Evolutionary conservation across 768 basidiomycete species (phyloP).

Genomic region (Holtermannia corniformis): DNA sequence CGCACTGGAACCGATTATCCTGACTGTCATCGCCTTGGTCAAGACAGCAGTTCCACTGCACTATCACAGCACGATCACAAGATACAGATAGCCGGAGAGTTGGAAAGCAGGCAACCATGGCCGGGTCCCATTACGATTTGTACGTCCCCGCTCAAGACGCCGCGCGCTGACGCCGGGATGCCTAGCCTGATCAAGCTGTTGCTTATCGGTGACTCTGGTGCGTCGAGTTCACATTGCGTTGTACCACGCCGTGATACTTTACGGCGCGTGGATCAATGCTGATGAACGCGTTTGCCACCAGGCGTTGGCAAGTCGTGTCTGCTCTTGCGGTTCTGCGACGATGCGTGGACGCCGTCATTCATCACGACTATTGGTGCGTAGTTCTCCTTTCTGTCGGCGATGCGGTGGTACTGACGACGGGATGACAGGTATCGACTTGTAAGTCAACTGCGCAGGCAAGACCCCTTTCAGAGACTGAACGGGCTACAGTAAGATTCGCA

Average conservation of each 20-base stretch:
- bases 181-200: constrained; percentile 53
- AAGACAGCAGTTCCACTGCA: no score
- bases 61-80: no score
- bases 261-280: constrained; percentile 44
- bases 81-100: no score
- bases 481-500: constrained; percentile 60
- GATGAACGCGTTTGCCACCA: no score
- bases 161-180: not conserved
- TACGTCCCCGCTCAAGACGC: constrained; percentile 49
- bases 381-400: constrained; percentile 5
- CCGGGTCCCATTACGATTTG: constrained; percentile 85
- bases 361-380: constrained; percentile 97
- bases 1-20: no score
- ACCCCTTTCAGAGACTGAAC: constrained; percentile 2
- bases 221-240: constrained; percentile 3
- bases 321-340: constrained; percentile 76
- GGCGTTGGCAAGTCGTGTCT: constrained; percentile 74
- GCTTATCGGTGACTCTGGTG: constrained; percentile 92
- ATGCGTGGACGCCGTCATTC: constrained; percentile 97
- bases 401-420: constrained; percentile 53
- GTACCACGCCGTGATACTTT: not conserved
- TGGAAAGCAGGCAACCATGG: no score
- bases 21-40: no score
- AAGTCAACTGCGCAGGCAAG: not conserved
- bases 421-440: constrained; percentile 4